phyloP scores from a whole-genome alignment of 2,329 filamentous ascomycete species.

The Dothiorella sarmentorum region DNA sequence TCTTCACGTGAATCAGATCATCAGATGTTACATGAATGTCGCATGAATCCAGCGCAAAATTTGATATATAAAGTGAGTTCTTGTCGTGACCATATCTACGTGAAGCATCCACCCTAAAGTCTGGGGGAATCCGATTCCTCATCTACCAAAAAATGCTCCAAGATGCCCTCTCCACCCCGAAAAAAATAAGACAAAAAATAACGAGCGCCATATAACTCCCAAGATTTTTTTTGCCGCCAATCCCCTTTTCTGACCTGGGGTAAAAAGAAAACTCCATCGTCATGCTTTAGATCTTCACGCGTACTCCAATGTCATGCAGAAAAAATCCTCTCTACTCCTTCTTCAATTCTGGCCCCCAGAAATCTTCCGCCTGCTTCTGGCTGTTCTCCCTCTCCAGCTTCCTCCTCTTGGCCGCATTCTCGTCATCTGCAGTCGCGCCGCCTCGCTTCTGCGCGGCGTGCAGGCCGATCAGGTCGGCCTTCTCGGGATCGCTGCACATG shows the following conservation, averaged over 20 bases:
- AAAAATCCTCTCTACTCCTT: neutral
- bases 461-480: slow-evolving; percentile 67
- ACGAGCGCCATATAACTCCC: neutral
- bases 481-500: slow-evolving; percentile 70
- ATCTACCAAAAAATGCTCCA: no score
- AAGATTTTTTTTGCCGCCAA: no score
- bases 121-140: no score
- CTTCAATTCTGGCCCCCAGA: slow-evolving; percentile 42
- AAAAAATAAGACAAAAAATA: no score
- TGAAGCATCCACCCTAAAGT: no score
- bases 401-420: slow-evolving; percentile 43
- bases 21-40: no score
- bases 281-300: neutral
- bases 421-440: slow-evolving; percentile 33
- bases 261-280: neutral
- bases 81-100: no score
- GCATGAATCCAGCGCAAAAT: no score
- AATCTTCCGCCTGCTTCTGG: slow-evolving; percentile 44
- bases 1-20: no score
- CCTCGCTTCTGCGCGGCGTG: slow-evolving; percentile 57
- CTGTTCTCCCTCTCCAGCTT: slow-evolving; percentile 44
- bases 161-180: no score
- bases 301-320: neutral
- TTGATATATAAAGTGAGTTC: no score
- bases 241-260: neutral